Percentiles rank a stretch among this genome's conserved stretches.
These are phyloP conservation scores for Laguncularia racemosa DNA, from an alignment of 345 rosid species.

Conservation along the genomic window DNA sequence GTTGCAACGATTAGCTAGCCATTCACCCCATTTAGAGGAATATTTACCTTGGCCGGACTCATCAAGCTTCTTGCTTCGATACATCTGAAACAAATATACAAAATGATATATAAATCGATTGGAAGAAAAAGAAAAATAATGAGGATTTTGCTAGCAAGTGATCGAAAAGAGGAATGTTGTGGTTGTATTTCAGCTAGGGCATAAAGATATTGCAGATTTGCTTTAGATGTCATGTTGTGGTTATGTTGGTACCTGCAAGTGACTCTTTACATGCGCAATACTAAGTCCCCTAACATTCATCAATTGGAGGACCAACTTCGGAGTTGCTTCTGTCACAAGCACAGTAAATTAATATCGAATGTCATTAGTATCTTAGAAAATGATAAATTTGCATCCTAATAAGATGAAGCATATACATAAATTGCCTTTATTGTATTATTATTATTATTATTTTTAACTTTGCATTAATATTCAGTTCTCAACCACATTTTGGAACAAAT, in stretches of 20 bases:
- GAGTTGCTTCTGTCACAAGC: conserved; percentile 62
- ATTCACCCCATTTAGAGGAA: neutral
- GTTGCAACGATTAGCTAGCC: too few species aligned
- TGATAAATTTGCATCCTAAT: neutral
- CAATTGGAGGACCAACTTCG: conserved; percentile 76
- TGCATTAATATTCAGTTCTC: too few species aligned
- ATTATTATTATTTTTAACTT: too few species aligned
- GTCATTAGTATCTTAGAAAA: neutral
- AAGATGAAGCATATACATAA: neutral
- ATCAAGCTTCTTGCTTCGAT: conserved; percentile 80
- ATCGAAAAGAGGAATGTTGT: too few species aligned
- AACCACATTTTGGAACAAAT: too few species aligned
- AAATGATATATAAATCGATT: neutral
- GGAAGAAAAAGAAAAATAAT: neutral
- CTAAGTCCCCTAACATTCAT: conserved; percentile 83
- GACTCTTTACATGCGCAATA: conserved; percentile 94
- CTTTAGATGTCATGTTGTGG: too few species aligned
- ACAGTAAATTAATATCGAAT: neutral
- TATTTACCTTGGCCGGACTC: conserved; percentile 59
- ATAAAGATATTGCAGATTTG: too few species aligned
- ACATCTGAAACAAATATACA: conserved; percentile 44
- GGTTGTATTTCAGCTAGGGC: too few species aligned
- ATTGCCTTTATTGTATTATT: too few species aligned
- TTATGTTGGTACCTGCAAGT: conserved; percentile 52
- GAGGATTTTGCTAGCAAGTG: too few species aligned